phyloP scores from a whole-genome alignment of 495 filamentous ascomycete genomes.

The Talaromyces thailandensis region DNA sequence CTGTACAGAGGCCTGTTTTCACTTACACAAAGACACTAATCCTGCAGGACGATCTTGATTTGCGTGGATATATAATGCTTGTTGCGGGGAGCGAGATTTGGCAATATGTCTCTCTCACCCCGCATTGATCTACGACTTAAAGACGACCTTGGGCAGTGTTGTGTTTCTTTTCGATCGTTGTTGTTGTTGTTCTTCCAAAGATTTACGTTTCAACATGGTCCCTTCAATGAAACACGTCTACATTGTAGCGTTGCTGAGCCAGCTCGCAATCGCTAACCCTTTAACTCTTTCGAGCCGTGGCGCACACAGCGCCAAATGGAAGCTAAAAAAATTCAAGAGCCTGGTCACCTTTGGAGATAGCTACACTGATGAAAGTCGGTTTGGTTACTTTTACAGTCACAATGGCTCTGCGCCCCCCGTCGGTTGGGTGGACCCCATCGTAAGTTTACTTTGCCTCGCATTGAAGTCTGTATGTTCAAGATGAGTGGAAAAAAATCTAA shows the following conservation, averaged over 20 bases:
- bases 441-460: slow-evolving; percentile 14
- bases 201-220: not conserved
- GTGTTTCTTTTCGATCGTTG: not conserved
- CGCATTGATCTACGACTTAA: not conserved
- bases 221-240: not conserved
- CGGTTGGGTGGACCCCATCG: slow-evolving; percentile 39
- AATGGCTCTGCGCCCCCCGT: slow-evolving; percentile 51
- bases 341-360: slow-evolving; percentile 62
- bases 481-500: not conserved
- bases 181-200: not conserved
- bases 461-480: not conserved
- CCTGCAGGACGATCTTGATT: not conserved
- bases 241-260: not conserved
- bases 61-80: not conserved
- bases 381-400: slow-evolving; percentile 49
- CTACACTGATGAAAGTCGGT: slow-evolving; percentile 62
- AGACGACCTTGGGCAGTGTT: not conserved
- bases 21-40: not conserved
- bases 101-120: not conserved
- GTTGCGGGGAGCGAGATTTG: not conserved
- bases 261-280: not conserved
- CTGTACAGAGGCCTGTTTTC: not conserved
- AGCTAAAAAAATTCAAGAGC: slow-evolving; percentile 33
- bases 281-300: not conserved
- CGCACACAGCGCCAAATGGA: slow-evolving; percentile 14